phyloP scores from a whole-genome alignment of 1,284 basidiomycete species.

The Cryptococcus neoformans region DNA sequence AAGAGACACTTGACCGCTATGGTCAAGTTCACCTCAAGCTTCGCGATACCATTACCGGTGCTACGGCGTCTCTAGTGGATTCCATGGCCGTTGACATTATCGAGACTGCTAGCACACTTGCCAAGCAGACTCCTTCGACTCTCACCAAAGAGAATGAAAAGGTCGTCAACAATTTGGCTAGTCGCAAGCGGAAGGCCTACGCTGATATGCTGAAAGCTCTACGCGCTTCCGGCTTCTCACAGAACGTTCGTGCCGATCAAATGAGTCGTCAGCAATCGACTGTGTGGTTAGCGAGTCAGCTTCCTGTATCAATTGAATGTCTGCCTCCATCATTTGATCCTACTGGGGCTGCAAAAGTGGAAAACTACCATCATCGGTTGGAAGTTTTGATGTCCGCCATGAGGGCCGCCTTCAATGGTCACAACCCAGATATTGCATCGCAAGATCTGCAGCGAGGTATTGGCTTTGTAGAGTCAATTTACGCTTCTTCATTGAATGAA shows the following conservation, averaged over 20 bases:
- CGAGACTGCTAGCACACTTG: constrained; percentile 62
- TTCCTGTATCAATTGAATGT: constrained; percentile 15
- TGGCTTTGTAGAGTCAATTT: constrained; percentile 74
- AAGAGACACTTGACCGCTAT: constrained; percentile 41
- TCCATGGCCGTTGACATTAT: constrained; percentile 74
- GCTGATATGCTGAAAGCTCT: constrained; percentile 88
- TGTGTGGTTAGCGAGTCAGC: constrained; percentile 61
- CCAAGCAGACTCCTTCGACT: constrained; percentile 56
- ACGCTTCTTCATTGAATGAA: constrained; percentile 59
- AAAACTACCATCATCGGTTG: constrained; percentile 71
- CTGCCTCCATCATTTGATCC: constrained; percentile 19
- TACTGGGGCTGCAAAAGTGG: constrained; percentile 43
- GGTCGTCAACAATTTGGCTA: constrained; percentile 68
- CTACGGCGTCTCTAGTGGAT: constrained; percentile 51
- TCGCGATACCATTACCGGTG: constrained; percentile 17
- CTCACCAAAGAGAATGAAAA: constrained; percentile 66
- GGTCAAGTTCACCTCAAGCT: constrained; percentile 34
- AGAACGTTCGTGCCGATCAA: constrained; percentile 68
- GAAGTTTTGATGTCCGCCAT: constrained; percentile 67
- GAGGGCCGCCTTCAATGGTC: constrained; percentile 62
- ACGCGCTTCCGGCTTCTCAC: constrained; percentile 72
- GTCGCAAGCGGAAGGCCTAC: constrained; percentile 86
- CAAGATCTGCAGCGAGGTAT: constrained; percentile 79
- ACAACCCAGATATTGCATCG: constrained; percentile 78
- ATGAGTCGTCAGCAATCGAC: constrained; percentile 62